These are phyloP conservation scores for Pseudocercospora cruenta DNA, from an alignment of 2,329 filamentous ascomycete species.

Conservation along the genomic window DNA sequence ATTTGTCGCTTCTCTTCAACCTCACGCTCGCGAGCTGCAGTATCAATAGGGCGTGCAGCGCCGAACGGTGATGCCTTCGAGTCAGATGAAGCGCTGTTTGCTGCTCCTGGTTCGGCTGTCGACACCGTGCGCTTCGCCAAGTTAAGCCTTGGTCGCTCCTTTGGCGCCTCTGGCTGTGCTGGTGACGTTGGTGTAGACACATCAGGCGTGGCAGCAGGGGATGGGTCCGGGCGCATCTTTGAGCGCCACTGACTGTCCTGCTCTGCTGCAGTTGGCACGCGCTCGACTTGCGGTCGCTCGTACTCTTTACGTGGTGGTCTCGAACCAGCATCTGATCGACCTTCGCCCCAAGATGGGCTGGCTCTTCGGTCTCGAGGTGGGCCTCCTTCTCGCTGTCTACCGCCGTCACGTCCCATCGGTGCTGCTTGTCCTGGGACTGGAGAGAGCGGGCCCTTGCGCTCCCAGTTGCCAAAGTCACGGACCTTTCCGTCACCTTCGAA, in stretches of 20 bases:
- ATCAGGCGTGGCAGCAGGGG: constrained; percentile 70
- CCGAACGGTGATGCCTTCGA: constrained; percentile 92
- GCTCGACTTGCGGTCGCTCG: constrained; percentile 66
- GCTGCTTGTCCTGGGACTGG: constrained; percentile 58
- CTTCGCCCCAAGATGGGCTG: constrained; percentile 77
- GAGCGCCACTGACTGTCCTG: constrained; percentile 91
- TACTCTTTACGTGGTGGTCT: constrained; percentile 79
- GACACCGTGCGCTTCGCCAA: constrained; percentile 89
- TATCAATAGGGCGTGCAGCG: constrained; percentile 91
- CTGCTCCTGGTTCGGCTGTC: constrained; percentile 62
- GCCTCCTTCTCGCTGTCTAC: constrained; percentile 64
- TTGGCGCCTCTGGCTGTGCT: constrained; percentile 60
- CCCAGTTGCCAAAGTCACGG: constrained; percentile 87
- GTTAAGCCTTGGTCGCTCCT: constrained; percentile 78
- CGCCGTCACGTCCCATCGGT: constrained; percentile 55
- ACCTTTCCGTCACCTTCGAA: constrained; percentile 72
- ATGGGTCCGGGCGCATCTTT: constrained; percentile 83
- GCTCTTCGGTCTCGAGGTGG: constrained; percentile 52
- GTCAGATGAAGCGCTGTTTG: constrained; percentile 52
- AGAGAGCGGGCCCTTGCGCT: constrained; percentile 88
- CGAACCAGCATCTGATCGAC: constrained; percentile 71
- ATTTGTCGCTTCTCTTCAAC: constrained; percentile 85
- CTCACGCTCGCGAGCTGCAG: constrained; percentile 82
- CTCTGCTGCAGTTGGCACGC: constrained; percentile 83
- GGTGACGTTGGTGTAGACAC: constrained; percentile 77